A percentile compares a stretch with the other conserved stretches of the same genome.
Evolutionary conservation across 202 grass and related monocot genomes (phyloP).

Genomic region (Carex arenaria): DNA sequence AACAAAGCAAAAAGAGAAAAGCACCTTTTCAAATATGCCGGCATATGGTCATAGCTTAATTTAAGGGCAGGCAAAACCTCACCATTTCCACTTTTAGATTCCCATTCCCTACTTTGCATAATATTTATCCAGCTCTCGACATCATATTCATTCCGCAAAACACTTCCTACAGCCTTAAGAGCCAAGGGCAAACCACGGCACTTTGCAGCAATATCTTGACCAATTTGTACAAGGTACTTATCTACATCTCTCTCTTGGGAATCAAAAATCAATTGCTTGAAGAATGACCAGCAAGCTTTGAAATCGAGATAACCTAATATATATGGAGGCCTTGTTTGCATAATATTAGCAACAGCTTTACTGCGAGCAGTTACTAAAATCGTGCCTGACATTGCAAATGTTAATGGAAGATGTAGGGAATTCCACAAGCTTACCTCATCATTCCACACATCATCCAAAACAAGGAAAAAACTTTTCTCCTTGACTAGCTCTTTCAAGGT

Average conservation of each 20-base stretch:
- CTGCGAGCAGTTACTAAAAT: slow-evolving; percentile 37
- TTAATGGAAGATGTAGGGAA: neutral
- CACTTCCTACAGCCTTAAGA: slow-evolving; percentile 25
- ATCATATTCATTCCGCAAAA: slow-evolving; percentile 5
- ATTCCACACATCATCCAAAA: slow-evolving; percentile 55
- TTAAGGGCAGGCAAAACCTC: slow-evolving; percentile 19
- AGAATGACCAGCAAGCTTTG: slow-evolving; percentile 30
- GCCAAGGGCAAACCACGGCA: slow-evolving; percentile 32
- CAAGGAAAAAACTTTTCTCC: slow-evolving; percentile 25
- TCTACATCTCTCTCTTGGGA: neutral
- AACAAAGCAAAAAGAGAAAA: slow-evolving; percentile 25
- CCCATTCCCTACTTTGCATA: slow-evolving; percentile 25
- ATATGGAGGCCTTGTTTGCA: slow-evolving; percentile 13
- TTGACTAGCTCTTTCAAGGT: neutral
- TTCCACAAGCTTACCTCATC: slow-evolving; percentile 19
- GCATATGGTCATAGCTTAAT: slow-evolving; percentile 38
- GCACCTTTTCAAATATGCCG: slow-evolving; percentile 22
- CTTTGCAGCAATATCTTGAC: neutral
- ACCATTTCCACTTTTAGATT: neutral
- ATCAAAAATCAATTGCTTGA: slow-evolving; percentile 25
- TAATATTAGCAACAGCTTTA: slow-evolving; percentile 15
- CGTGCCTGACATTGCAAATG: neutral
- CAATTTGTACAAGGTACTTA: neutral
- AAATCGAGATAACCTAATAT: slow-evolving; percentile 2
- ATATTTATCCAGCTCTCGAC: slow-evolving; percentile 24